These are phyloP conservation scores for Didymella keratinophila DNA, from an alignment of 2,329 filamentous ascomycete genomes.

Conservation along the genomic window DNA sequence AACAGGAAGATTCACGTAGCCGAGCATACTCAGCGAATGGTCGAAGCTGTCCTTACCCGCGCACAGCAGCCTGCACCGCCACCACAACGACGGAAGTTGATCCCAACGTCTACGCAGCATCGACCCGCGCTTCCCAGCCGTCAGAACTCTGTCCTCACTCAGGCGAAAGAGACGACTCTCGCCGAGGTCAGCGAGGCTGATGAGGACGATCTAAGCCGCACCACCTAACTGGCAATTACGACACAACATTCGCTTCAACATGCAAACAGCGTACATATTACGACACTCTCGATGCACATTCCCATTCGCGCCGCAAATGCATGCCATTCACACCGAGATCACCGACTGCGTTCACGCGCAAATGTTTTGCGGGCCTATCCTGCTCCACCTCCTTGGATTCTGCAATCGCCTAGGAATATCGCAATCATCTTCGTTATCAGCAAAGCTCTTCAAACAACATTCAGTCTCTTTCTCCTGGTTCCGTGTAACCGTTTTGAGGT, in stretches of 20 bases:
- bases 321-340: too few relatives aligned
- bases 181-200: background rate
- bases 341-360: background rate
- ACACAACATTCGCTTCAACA: background rate
- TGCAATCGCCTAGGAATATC: too few relatives aligned
- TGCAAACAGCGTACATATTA: background rate
- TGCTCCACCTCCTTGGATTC: too few relatives aligned
- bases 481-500: too few relatives aligned
- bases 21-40: background rate
- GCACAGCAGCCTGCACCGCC: background rate
- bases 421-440: too few relatives aligned
- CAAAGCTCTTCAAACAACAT: too few relatives aligned
- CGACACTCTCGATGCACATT: background rate
- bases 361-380: background rate
- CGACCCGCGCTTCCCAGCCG: background rate
- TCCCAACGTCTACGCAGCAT: background rate
- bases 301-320: too few relatives aligned
- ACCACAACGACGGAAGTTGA: background rate
- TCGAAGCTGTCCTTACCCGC: background rate
- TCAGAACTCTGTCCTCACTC: background rate
- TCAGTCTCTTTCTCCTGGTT: too few relatives aligned
- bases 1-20: background rate
- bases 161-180: background rate
- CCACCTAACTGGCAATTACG: background rate
- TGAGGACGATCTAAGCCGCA: background rate